Evolutionary conservation across 768 basidiomycete species (phyloP), one percentile per base, ranked within the genome.

Genomic region (Agaricus sinodeliciosus): DNA sequence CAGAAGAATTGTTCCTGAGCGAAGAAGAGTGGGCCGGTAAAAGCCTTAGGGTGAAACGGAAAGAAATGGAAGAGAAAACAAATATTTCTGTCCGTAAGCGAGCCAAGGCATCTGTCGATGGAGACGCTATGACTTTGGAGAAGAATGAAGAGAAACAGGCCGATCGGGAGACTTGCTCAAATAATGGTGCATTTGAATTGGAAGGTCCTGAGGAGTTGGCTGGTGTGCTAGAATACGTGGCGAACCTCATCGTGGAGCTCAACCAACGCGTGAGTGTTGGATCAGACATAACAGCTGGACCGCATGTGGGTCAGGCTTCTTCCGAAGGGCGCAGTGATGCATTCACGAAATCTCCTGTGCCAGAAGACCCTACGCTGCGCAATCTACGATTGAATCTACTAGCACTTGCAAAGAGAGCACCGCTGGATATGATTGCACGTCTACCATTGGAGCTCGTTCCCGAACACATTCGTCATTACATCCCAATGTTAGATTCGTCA

Each of bases 341-440:
- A 5, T 15, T 16, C 19, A 13, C 26, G 39, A 19, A 46, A 18
- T 28, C 3, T 8, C 26, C 55, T 4, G 31, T 15, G 19, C 31
- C 27, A 40, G 84, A 85, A 62, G 79, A 84, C 51, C 71, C 76
- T 2, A 58, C 70, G 15, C 44, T 82, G 60, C 76, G 77, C 49
- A 76, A 81, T 49, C 69, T 90, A 45, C 76, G 88, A 36, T 70
- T 90, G 57, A 90, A 88, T 62, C 70, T 91, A 26, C 74, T 91
- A 25, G 87, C 87, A 1, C 72, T 91, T 31, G 84, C 85, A 52
- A 88, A 89, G 62, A 77, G 87, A 5, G 87, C 87, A 9, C 89
- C 89, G 1, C 62, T 89, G 55, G 84, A 87, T 59, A 81, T 76
- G 54, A 84, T 88, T 49, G 82, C 82, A 13, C 72, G 72, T 27